A percentile compares a stretch with the other conserved stretches of the same genome.
Evolutionary conservation across 768 basidiomycete genomes (phyloP).

Genomic region (Hemileccinum impolitum): DNA sequence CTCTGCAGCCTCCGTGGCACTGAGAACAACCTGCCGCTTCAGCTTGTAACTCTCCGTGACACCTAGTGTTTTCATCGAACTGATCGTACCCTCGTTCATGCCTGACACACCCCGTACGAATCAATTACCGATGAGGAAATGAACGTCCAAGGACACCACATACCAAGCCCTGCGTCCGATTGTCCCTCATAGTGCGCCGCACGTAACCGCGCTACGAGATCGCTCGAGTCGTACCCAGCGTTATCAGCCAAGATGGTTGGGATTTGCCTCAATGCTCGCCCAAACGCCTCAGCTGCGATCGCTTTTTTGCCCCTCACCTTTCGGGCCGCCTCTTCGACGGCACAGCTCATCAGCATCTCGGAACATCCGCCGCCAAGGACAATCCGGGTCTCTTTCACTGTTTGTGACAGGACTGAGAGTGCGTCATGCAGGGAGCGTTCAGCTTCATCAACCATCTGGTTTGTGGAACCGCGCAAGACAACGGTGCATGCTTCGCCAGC

Average conservation of each 20-base stretch:
- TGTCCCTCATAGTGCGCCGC: constrained; percentile 94
- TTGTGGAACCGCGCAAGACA: constrained; percentile 94
- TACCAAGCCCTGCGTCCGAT: constrained; percentile 83
- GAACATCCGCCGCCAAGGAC: constrained; percentile 96
- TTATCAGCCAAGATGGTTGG: constrained; percentile 97
- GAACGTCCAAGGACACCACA: constrained; percentile 24
- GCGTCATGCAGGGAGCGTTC: constrained; percentile 98
- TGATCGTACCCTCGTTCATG: constrained; percentile 83
- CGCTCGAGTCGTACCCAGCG: constrained; percentile 96
- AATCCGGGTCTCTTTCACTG: constrained; percentile 93
- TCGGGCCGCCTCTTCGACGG: constrained; percentile 84
- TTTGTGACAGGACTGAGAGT: constrained; percentile 94
- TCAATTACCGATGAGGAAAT: not conserved
- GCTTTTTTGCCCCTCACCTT: constrained; percentile 92
- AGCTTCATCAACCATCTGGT: constrained; percentile 99
- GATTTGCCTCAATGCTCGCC: constrained; percentile 85
- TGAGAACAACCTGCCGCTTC: constrained; percentile 91
- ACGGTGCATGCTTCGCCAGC: constrained; percentile 98
- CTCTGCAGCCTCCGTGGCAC: constrained; percentile 94
- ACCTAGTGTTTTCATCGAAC: constrained; percentile 84
- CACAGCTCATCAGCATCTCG: constrained; percentile 97
- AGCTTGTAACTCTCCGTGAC: constrained; percentile 97
- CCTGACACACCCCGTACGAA: constrained; percentile 43
- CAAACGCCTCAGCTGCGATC: constrained; percentile 91
- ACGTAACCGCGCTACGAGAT: constrained; percentile 83